phyloP scores from a whole-genome alignment of 352 stramenopile species.

The Pythium utonaiense region DNA sequence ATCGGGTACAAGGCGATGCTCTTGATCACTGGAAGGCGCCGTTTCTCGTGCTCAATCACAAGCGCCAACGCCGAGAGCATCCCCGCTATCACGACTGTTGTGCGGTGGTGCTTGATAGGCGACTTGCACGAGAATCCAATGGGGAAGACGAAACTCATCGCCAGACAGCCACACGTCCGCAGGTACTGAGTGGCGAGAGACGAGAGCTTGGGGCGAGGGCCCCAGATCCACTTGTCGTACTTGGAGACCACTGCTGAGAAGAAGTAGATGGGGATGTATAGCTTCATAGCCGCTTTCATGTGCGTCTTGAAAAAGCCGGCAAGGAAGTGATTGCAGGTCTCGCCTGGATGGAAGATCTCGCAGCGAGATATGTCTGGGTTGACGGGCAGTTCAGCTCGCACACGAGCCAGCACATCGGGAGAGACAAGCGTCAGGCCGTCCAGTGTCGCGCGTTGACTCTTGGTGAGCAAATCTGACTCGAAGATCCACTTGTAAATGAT shows the following conservation, averaged over 20 bases:
- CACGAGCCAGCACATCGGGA: slow-evolving; percentile 34
- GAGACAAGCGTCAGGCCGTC: slow-evolving; percentile 49
- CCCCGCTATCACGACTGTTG: slow-evolving; percentile 26
- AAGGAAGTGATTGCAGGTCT: slow-evolving; percentile 50
- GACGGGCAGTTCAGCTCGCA: slow-evolving; percentile 48
- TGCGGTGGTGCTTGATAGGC: slow-evolving; percentile 33
- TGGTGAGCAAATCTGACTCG: slow-evolving; percentile 38
- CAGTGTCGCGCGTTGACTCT: slow-evolving; percentile 47
- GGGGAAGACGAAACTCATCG: slow-evolving; percentile 59
- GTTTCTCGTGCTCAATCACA: slow-evolving; percentile 49
- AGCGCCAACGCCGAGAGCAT: slow-evolving; percentile 42
- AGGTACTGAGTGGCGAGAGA: slow-evolving; percentile 49
- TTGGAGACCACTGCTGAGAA: slow-evolving; percentile 52
- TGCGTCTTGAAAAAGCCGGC: slow-evolving; percentile 33
- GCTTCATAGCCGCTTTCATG: slow-evolving; percentile 41
- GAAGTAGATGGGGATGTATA: slow-evolving; percentile 77
- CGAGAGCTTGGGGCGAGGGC: slow-evolving; percentile 38
- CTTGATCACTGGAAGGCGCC: slow-evolving; percentile 63
- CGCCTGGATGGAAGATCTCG: slow-evolving; percentile 38
- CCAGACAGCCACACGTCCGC: slow-evolving; percentile 61
- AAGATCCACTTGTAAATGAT: slow-evolving; percentile 73
- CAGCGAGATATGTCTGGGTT: slow-evolving; percentile 42
- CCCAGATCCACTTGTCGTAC: slow-evolving; percentile 68
- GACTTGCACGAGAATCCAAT: slow-evolving; percentile 51
- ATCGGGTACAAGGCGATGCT: slow-evolving; percentile 59